A percentile compares a stretch with the other conserved stretches of the same genome.
phyloP scores from a whole-genome alignment of 75 land plant genomes.

The Ceratopteris richardii region DNA sequence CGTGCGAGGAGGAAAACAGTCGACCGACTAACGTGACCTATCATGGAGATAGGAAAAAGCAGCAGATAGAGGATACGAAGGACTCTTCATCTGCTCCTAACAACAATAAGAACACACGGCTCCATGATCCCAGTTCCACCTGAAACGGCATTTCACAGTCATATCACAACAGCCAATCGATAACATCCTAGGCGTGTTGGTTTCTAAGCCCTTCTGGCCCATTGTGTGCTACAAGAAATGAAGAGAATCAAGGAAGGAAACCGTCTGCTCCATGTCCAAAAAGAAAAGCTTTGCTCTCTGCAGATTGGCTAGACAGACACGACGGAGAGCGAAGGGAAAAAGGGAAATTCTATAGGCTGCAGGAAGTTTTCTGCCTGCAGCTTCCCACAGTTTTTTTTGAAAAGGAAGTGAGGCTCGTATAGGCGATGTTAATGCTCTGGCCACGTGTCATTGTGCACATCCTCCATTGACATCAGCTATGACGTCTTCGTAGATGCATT shows the following conservation, averaged over 20 bases:
- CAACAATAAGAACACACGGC: conserved; percentile 11
- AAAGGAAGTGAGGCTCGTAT: too few species aligned
- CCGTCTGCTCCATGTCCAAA: too few species aligned
- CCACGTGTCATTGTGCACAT: too few species aligned
- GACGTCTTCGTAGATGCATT: too few species aligned
- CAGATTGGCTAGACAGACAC: neutral
- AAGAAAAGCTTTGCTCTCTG: neutral
- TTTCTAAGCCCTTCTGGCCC: conserved; percentile 21
- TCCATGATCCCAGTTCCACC: conserved; percentile 25
- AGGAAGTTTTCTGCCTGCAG: too few species aligned
- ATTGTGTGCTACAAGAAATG: neutral
- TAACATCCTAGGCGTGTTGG: conserved; percentile 1
- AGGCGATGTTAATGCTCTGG: too few species aligned
- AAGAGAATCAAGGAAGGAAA: too few species aligned
- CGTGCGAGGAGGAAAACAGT: too few species aligned
- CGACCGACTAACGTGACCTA: too few species aligned
- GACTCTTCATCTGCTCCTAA: neutral
- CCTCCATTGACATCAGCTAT: too few species aligned
- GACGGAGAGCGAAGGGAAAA: neutral
- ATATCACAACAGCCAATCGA: conserved; percentile 27
- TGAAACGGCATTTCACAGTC: conserved; percentile 37
- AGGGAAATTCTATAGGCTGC: too few species aligned
- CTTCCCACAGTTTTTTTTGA: too few species aligned
- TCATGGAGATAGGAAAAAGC: conserved; percentile 12
- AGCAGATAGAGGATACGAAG: conserved; percentile 12